These are phyloP conservation scores for Echium plantagineum DNA, from an alignment of 257 asterid species.

Conservation along the genomic window DNA sequence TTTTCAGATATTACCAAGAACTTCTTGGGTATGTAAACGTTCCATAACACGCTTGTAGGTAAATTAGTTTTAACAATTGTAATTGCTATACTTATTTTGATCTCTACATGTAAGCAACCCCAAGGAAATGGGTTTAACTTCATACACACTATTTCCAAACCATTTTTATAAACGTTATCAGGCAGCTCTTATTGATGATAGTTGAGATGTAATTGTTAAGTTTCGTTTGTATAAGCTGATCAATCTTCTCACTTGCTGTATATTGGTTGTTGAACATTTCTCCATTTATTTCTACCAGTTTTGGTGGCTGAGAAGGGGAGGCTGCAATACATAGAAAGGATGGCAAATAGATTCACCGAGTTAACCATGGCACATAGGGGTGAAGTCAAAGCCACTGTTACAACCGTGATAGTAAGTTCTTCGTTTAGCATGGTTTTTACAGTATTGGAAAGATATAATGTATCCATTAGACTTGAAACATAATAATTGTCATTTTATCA, in stretches of 20 bases:
- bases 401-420: constrained; percentile 76
- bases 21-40: constrained; percentile 48
- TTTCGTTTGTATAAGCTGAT: too few species aligned
- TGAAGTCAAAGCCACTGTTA: constrained; percentile 72
- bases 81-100: too few species aligned
- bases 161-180: too few species aligned
- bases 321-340: constrained; percentile 46
- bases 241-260: not conserved
- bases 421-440: constrained; percentile 3
- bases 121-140: too few species aligned
- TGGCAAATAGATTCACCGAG: constrained; percentile 45
- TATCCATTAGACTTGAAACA: not conserved
- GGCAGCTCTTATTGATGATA: too few species aligned
- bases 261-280: not conserved
- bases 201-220: too few species aligned
- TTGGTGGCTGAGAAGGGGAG: constrained; percentile 70
- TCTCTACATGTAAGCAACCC: too few species aligned
- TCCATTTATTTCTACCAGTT: constrained; percentile 29
- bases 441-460: not conserved
- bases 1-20: constrained; percentile 51
- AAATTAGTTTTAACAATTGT: too few species aligned
- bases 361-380: constrained; percentile 85
- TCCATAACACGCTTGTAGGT: not conserved
- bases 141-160: too few species aligned
- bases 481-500: not conserved